Evolutionary conservation across 768 basidiomycete species (phyloP), one percentile per base, ranked within the genome.

Genomic region (Zangia roseola): DNA sequence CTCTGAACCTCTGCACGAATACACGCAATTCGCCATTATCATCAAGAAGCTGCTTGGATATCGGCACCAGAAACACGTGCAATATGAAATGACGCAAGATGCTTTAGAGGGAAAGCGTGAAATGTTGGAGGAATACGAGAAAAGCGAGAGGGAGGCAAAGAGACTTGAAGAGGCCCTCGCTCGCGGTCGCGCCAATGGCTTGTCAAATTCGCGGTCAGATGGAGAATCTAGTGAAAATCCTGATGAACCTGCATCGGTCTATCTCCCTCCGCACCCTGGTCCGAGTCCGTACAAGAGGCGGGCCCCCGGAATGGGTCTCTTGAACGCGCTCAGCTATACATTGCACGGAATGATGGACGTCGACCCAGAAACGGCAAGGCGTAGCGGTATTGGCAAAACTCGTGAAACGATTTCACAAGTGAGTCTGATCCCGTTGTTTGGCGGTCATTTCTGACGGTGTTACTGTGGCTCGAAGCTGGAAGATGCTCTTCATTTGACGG

Each of bases 271-370:
- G 6, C 88, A 88, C 62, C 89, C 87, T n/a, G 88, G 86, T 6
- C 84, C 86, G 14, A 88, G 78, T 58, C 86, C 86, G 45, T 71
- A 78, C 28, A 76, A 77, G 64, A 70, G 78, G 45, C 78, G 80
- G 48, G 72, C 83, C 12, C 86, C 88, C 45, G 89, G 88, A 7
- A 90, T 90, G 78, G 94, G 91, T 17, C 71, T 99, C 20, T 61
- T 99, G 30, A 92, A 84, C 57, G 97, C 97, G 14, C 73, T 99
- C 36, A 93, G 88, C 62, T 94, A 97, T 69, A 94, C 94, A 20
- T 67, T 99, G 47, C 93, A 94, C 57, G 94, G 95, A 5, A 94
- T 98, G 85, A 97, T 99, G 86, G 97, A 99, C 58, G 90, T 90
- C 16, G 97, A 99, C 70, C 97, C 97, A 3, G 97, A 98, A 72